Conservation (phyloP, 345 rosid species). For the Populus ilicifolia region DNA sequence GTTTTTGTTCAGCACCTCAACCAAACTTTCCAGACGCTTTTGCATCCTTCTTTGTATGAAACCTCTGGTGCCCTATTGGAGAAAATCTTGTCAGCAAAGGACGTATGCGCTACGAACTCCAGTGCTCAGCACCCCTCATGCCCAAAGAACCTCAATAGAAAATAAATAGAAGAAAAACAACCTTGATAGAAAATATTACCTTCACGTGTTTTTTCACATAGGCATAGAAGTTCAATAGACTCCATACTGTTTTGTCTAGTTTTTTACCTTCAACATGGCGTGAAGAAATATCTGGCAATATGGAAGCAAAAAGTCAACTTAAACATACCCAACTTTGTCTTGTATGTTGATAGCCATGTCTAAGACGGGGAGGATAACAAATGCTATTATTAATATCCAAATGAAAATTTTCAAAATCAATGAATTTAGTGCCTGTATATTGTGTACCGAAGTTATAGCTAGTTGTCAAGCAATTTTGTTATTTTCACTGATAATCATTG, state of each 20-base stretch:
- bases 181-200: constrained; percentile 38
- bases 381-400: neutral
- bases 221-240: constrained; percentile 70
- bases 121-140: neutral
- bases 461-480: neutral
- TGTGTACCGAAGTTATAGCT: neutral
- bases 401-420: neutral
- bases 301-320: constrained; percentile 6
- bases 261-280: constrained; percentile 59
- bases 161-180: neutral
- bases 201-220: constrained; percentile 73
- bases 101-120: neutral
- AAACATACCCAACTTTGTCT: constrained; percentile 5
- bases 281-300: constrained; percentile 56
- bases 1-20: constrained; percentile 50
- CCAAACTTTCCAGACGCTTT: constrained; percentile 61
- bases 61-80: constrained; percentile 70
- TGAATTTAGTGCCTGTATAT: neutral
- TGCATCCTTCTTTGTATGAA: constrained; percentile 81
- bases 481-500: neutral
- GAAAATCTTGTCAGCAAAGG: constrained; percentile 16
- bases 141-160: neutral
- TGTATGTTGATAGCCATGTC: neutral
- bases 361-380: neutral
- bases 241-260: constrained; percentile 80